phyloP scores from a whole-genome alignment of 83 land plant genomes.

The Larix sibirica region DNA sequence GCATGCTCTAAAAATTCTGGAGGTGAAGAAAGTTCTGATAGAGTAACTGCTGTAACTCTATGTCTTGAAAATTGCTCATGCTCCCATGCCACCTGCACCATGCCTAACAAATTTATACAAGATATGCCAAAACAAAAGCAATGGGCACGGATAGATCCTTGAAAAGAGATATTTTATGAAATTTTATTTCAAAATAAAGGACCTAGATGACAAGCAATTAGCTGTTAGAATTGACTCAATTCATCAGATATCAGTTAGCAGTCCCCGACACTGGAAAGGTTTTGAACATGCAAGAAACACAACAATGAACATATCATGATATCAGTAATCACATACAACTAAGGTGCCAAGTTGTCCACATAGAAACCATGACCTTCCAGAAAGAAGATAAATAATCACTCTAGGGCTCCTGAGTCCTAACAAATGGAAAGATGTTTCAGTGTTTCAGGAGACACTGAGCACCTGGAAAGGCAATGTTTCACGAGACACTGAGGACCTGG shows the following conservation, averaged over 20 bases:
- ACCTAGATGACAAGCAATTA: not conserved
- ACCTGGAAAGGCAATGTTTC: not conserved
- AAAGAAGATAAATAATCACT: not conserved
- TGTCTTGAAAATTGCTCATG: constrained; percentile 98
- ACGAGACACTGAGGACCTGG: not conserved
- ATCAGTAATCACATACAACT: too few species aligned
- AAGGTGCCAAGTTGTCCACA: not conserved
- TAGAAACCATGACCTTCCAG: not conserved
- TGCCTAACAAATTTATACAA: not conserved
- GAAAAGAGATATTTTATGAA: not conserved
- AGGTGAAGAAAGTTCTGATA: constrained; percentile 80
- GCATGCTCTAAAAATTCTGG: constrained; percentile 74
- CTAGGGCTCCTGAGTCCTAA: not conserved
- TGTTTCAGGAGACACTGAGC: not conserved
- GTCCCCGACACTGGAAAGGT: not conserved
- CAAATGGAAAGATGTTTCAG: not conserved
- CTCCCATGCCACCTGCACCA: constrained; percentile 98
- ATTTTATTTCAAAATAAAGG: not conserved
- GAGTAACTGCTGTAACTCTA: constrained; percentile 92
- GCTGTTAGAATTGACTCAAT: not conserved
- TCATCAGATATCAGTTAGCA: not conserved
- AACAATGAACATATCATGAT: too few species aligned
- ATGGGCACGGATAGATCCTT: not conserved
- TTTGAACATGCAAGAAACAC: not conserved
- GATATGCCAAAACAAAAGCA: not conserved